Base-by-base conservation (phyloP, 176 grass and related monocot species). In the Aegilops longissima region DNA sequence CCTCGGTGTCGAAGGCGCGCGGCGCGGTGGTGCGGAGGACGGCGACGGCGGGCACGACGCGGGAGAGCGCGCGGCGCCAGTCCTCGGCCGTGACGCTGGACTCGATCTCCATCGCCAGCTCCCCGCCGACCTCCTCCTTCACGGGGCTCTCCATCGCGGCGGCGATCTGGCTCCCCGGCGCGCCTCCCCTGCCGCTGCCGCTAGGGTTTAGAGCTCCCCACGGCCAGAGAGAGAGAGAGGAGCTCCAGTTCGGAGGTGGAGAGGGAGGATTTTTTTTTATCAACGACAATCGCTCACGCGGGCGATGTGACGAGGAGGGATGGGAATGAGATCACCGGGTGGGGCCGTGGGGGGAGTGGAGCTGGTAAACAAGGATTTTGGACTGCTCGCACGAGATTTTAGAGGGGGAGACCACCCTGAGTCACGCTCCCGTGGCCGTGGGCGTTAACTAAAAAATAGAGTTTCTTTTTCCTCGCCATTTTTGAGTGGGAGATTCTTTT, bases 1-100 rank as follows among this genome's bases (percentile, higher is more conserved):
- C 71, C 89, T 99, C 97, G 40, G 97, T 99, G 79, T 99, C 97
- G 84, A 99, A 99, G 66, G 94, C 97, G 64, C 94, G 89, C 21
- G 92, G 87, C 33, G 97, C 97, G 14, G 97, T 99, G 44, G 94
- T 99, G 73, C 97, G 94, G 70, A 99, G 94, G 40, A 99, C 97
- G 44, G 96, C 94, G 61, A 99, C 97, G n/a, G 97, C 81, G 0
- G 97, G 97, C 31, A 99, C 97, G 20, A 99, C 97, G 87, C 68
- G 89, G 4, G 88, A 76, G 35, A 99, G 94, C 18, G 97, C 92
- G 23, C 85, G 89, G 79, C 97, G 88, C 97, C 97, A 96, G 85
- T 94, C 97, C 90, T 99, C 97, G 44, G 92, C 94, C 62, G 94
- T 99, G 44, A 91, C 93, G 79, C 38, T 13, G 3, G 93, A 90